Conservation (phyloP, 768 basidiomycete species). For the Cantharellus anzutake region DNA sequence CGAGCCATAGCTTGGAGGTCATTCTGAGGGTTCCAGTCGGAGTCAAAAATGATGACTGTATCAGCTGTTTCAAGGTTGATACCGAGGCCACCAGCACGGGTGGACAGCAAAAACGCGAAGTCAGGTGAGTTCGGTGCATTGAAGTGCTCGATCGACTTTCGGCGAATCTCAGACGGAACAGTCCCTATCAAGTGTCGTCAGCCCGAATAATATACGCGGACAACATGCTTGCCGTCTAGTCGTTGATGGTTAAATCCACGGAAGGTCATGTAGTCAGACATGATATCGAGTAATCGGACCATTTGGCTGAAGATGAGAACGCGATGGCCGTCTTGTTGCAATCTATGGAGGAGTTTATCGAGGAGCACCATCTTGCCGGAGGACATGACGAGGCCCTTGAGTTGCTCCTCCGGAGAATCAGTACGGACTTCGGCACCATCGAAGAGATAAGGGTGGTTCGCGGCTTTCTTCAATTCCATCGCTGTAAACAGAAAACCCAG, state of each 20-base stretch:
- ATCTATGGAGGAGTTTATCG: slow-evolving; percentile 82
- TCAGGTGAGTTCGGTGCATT: slow-evolving; percentile 85
- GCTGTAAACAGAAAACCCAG: slow-evolving; percentile 25
- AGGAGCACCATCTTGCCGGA: slow-evolving; percentile 97
- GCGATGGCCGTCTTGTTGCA: slow-evolving; percentile 84
- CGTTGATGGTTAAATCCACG: slow-evolving; percentile 87
- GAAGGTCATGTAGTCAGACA: slow-evolving; percentile 88
- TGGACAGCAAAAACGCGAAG: slow-evolving; percentile 92
- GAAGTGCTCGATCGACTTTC: slow-evolving; percentile 93
- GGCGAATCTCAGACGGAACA: slow-evolving; percentile 78
- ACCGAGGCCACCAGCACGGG: slow-evolving; percentile 90
- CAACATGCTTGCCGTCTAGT: slow-evolving; percentile 50
- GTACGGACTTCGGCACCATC: slow-evolving; percentile 73
- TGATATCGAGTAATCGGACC: slow-evolving; percentile 96
- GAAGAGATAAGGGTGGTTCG: slow-evolving; percentile 94
- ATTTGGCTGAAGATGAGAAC: slow-evolving; percentile 99
- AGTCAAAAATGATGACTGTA: slow-evolving; percentile 98
- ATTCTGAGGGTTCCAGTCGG: slow-evolving; percentile 97
- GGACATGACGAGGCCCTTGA: slow-evolving; percentile 95
- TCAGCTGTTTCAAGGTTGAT: slow-evolving; percentile 98
- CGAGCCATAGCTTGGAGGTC: slow-evolving; percentile 99
- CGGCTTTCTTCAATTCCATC: slow-evolving; percentile 98
- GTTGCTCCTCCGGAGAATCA: slow-evolving; percentile 53
- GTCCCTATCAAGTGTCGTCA: slow-evolving; percentile 16
- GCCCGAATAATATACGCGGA: neutral